Conservation (phyloP, 225 moss, liverwort and hornwort genomes). For the Marchantia paleacea region DNA sequence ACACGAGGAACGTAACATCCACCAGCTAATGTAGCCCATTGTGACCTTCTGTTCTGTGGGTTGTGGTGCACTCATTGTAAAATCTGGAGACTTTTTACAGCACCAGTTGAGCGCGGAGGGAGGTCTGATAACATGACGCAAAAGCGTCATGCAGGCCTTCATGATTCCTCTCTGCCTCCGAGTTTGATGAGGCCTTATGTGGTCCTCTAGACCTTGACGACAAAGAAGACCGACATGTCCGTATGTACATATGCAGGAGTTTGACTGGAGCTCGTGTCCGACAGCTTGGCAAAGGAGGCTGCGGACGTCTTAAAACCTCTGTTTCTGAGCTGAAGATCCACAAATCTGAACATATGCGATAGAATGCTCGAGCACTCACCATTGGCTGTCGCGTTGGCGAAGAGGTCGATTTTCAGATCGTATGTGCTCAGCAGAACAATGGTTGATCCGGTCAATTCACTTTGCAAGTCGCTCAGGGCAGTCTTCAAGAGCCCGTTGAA, state of each 20-base stretch:
- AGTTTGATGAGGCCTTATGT: too few relatives aligned
- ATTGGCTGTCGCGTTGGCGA: conserved; percentile 31
- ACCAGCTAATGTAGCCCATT: not conserved
- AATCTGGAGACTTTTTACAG: too few relatives aligned
- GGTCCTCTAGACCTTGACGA: not conserved
- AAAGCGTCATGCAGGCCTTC: too few relatives aligned
- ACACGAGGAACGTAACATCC: not conserved
- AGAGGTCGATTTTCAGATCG: conserved; percentile 34
- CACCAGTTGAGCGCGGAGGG: too few relatives aligned
- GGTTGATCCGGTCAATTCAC: conserved; percentile 15
- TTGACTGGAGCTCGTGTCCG: not conserved
- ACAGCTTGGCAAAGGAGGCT: not conserved
- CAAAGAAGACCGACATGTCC: not conserved
- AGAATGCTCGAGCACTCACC: conserved; percentile 16
- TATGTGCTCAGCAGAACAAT: conserved; percentile 32
- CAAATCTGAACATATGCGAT: not conserved
- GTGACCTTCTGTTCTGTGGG: too few relatives aligned
- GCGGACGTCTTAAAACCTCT: not conserved
- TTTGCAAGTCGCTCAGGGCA: conserved; percentile 29
- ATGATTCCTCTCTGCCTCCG: too few relatives aligned
- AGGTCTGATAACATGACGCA: too few relatives aligned
- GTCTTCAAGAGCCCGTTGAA: conserved; percentile 32
- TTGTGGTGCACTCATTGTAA: too few relatives aligned
- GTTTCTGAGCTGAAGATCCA: not conserved
- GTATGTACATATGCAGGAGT: not conserved